These are phyloP conservation scores for Sporothrix brasiliensis DNA, from an alignment of 2,329 filamentous ascomycete species.

Conservation along the genomic window DNA sequence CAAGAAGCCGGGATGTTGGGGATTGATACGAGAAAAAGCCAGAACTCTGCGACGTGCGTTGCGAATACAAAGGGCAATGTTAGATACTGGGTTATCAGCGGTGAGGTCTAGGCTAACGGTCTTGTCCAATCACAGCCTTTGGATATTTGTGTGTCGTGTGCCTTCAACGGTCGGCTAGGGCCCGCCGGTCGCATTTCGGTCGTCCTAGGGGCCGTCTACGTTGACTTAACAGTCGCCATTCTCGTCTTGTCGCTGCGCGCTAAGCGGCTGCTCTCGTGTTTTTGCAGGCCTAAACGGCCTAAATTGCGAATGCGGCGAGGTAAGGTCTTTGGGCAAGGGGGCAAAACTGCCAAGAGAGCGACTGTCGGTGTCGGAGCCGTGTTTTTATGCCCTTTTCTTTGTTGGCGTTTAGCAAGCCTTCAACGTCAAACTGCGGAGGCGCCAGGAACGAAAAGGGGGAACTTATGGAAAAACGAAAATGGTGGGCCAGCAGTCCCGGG, in stretches of 20 bases:
- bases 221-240: neutral
- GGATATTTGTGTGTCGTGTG: constrained; percentile 11
- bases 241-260: neutral
- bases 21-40: neutral
- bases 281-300: neutral
- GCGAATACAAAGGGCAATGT: constrained; percentile 7
- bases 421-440: neutral
- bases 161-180: neutral
- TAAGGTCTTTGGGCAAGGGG: neutral
- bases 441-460: constrained; percentile 1
- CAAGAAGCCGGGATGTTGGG: neutral
- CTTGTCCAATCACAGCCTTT: neutral
- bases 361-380: neutral
- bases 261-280: no score
- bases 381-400: neutral
- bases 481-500: neutral
- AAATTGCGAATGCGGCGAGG: neutral
- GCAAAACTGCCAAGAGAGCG: neutral
- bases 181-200: neutral
- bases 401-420: neutral
- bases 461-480: neutral
- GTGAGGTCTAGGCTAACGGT: neutral
- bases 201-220: neutral
- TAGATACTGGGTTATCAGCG: neutral
- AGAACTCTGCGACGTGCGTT: no score